A percentile compares a stretch with the other conserved stretches of the same genome.
These are phyloP conservation scores for Suillus paluster DNA, from an alignment of 768 basidiomycete genomes.

Conservation along the genomic window DNA sequence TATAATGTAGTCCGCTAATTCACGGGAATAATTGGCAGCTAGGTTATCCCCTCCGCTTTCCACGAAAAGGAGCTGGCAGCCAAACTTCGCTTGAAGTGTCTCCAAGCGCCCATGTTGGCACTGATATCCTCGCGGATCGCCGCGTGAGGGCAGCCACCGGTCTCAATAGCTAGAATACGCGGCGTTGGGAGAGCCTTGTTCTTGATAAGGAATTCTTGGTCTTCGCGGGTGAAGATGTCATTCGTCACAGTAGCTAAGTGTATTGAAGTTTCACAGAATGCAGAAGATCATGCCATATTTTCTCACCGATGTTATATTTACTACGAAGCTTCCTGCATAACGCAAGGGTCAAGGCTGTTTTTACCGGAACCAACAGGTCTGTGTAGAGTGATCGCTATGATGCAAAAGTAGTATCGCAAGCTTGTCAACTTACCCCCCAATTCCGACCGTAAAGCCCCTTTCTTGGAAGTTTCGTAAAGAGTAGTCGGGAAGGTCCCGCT, in stretches of 20 bases:
- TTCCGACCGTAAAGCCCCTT: constrained; percentile 96
- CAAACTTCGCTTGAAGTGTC: constrained; percentile 88
- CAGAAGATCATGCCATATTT: constrained; percentile 4
- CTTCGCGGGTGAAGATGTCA: constrained; percentile 98
- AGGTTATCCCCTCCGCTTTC: constrained; percentile 98
- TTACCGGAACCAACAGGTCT: constrained; percentile 99
- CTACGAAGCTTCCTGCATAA: constrained; percentile 82
- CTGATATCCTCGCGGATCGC: constrained; percentile 98
- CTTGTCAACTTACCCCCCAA: constrained; percentile 76
- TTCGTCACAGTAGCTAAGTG: constrained; percentile 91
- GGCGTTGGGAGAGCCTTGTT: constrained; percentile 84
- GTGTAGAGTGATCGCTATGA: constrained; percentile 1
- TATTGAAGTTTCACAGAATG: constrained; percentile 16
- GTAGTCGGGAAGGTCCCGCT: constrained; percentile 93
- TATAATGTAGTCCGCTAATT: constrained; percentile 97
- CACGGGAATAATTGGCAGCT: constrained; percentile 95
- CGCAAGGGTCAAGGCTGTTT: constrained; percentile 90
- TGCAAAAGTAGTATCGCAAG: not conserved
- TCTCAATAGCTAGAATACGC: constrained; percentile 96
- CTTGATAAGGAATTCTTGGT: constrained; percentile 95
- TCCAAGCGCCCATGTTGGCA: constrained; percentile 97
- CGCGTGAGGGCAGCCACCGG: constrained; percentile 97
- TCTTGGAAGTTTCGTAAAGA: constrained; percentile 84
- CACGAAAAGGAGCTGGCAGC: constrained; percentile 89
- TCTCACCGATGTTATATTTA: constrained; percentile 88